A percentile compares a stretch with the other conserved stretches of the same genome.
phyloP scores from a whole-genome alignment of 1,284 basidiomycete genomes.

The Schizophyllum commune region DNA sequence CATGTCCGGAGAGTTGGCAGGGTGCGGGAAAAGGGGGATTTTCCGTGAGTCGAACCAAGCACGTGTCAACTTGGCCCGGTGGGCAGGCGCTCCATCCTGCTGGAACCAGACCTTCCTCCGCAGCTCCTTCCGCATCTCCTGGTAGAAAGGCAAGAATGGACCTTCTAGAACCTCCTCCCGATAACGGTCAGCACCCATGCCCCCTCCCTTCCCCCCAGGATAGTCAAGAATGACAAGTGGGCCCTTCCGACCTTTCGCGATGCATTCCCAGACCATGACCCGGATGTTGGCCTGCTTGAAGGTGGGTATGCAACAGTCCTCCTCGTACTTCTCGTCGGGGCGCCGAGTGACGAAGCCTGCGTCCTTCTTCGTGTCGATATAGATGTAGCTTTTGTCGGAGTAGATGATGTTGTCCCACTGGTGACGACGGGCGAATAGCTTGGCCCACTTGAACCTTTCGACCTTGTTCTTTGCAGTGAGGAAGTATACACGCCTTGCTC shows the following conservation, averaged over 20 bases:
- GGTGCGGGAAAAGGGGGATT: no score
- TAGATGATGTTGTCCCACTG: not conserved
- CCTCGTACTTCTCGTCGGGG: not conserved
- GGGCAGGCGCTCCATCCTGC: not conserved
- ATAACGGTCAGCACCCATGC: no score
- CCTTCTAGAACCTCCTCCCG: no score
- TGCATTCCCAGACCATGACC: constrained; percentile 3
- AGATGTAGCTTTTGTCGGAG: not conserved
- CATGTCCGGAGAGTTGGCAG: no score
- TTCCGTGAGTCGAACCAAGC: no score
- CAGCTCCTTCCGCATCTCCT: constrained; percentile 4
- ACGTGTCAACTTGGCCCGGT: not conserved
- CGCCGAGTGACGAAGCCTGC: constrained; percentile 1
- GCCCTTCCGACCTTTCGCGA: no score
- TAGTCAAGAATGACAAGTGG: no score
- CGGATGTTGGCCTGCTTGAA: constrained; percentile 5
- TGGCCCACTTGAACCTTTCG: no score
- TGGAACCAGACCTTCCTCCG: constrained; percentile 1
- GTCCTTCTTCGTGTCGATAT: not conserved
- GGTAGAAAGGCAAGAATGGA: not conserved
- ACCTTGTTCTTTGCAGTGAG: no score
- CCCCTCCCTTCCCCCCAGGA: no score
- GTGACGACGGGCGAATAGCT: no score
- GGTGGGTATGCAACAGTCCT: not conserved
- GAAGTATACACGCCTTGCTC: no score